Percentiles rank a stretch among this genome's conserved stretches.
phyloP scores from a whole-genome alignment of 2,329 filamentous ascomycete species.

The Chaetomium sp. region DNA sequence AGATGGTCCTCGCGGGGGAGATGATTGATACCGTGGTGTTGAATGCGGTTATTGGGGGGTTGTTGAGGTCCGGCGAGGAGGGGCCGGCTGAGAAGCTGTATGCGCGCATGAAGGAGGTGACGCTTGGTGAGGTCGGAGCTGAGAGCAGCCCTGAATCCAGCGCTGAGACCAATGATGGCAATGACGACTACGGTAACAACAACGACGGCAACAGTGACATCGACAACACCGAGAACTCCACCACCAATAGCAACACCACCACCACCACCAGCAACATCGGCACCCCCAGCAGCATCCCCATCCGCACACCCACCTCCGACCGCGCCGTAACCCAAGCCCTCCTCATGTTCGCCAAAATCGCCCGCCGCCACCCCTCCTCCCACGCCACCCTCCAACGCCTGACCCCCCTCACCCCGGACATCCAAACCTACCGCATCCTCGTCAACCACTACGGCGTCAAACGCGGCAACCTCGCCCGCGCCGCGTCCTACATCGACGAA shows the following conservation, averaged over 20 bases:
- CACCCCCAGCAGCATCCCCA: conserved; percentile 29
- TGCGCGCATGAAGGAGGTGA: conserved; percentile 66
- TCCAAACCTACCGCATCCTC: conserved; percentile 73
- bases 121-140: not conserved
- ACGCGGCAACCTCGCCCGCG: conserved; percentile 64
- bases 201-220: too few relatives aligned
- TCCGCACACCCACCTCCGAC: conserved; percentile 40
- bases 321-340: conserved; percentile 48
- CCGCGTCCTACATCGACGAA: conserved; percentile 68
- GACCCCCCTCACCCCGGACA: conserved; percentile 63
- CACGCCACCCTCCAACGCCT: conserved; percentile 50
- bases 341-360: conserved; percentile 51
- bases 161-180: too few relatives aligned
- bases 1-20: conserved; percentile 78
- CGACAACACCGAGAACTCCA: too few relatives aligned
- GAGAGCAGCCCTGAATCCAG: too few relatives aligned
- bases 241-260: too few relatives aligned
- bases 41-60: conserved; percentile 76
- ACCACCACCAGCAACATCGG: not conserved
- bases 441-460: conserved; percentile 65
- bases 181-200: too few relatives aligned
- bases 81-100: conserved; percentile 75
- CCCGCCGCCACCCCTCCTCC: conserved; percentile 50
- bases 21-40: conserved; percentile 81
- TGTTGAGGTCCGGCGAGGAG: conserved; percentile 71